A percentile compares a stretch with the other conserved stretches of the same genome.
These are phyloP conservation scores for Leccinum olivaceoglutinosum DNA, from an alignment of 1,284 basidiomycete species.

Conservation along the genomic window DNA sequence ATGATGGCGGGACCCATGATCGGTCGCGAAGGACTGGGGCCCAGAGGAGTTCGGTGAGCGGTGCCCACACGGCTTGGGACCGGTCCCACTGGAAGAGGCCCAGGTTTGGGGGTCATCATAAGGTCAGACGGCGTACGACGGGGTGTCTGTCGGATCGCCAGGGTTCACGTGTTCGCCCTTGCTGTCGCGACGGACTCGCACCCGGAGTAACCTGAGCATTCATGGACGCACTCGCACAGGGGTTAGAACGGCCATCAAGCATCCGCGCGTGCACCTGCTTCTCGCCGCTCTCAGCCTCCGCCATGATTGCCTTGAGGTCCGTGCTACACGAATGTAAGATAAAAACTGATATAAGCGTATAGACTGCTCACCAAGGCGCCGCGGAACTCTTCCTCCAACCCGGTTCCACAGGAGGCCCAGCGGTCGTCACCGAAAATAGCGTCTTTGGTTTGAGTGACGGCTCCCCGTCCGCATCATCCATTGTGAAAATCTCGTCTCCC, in stretches of 20 bases:
- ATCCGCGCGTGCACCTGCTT: constrained; percentile 5
- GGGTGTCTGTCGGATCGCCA: constrained; percentile 7
- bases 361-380: constrained; percentile 36
- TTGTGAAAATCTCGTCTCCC: constrained; percentile 49
- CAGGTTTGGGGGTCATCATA: constrained; percentile 5
- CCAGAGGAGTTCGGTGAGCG: neutral
- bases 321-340: constrained; percentile 38
- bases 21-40: constrained; percentile 25
- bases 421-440: neutral
- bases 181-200: neutral
- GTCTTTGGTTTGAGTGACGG: neutral
- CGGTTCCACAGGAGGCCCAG: constrained; percentile 3
- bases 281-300: constrained; percentile 52
- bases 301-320: constrained; percentile 86
- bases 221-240: neutral
- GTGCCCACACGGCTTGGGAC: neutral
- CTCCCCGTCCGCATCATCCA: constrained; percentile 21
- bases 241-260: neutral
- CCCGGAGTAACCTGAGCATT: neutral
- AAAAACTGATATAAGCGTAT: neutral
- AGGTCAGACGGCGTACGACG: constrained; percentile 7
- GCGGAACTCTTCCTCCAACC: constrained; percentile 41
- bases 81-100: neutral
- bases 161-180: neutral
- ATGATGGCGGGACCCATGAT: constrained; percentile 54